These are phyloP conservation scores for Penicillium goetzii DNA, from an alignment of 495 filamentous ascomycete genomes.

Conservation along the genomic window DNA sequence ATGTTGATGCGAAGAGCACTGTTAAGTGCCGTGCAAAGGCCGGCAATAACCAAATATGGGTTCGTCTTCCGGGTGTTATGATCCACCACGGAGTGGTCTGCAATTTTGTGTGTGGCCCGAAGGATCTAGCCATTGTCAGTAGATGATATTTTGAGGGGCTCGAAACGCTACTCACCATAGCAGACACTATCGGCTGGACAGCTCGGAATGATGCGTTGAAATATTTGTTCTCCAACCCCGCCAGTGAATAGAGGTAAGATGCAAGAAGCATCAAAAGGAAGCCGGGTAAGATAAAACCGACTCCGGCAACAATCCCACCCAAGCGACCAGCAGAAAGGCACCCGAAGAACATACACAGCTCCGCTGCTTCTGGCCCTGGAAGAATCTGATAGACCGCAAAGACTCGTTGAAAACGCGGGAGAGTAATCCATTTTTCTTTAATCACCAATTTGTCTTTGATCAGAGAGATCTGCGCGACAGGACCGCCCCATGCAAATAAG, in stretches of 20 bases:
- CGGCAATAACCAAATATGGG: neutral
- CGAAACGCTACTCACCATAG: neutral
- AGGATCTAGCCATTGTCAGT: neutral
- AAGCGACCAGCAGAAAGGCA: neutral
- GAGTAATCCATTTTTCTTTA: slow-evolving; percentile 3
- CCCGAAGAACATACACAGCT: slow-evolving; percentile 8
- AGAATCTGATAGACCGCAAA: slow-evolving; percentile 6
- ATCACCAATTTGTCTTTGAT: slow-evolving; percentile 1
- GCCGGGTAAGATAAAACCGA: slow-evolving; percentile 5
- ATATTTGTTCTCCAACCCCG: neutral
- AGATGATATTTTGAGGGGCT: neutral
- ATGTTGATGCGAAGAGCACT: slow-evolving; percentile 6
- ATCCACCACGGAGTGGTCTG: slow-evolving; percentile 2
- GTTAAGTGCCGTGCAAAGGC: slow-evolving; percentile 5
- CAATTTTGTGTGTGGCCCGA: slow-evolving; percentile 4
- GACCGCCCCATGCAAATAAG: slow-evolving; percentile 2
- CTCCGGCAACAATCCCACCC: slow-evolving; percentile 3
- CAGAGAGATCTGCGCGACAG: slow-evolving; percentile 1
- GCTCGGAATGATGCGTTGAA: slow-evolving; percentile 3
- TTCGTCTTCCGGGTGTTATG: neutral
- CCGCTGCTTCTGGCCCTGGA: slow-evolving; percentile 2
- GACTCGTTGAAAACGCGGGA: neutral
- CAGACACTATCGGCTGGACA: slow-evolving; percentile 1
- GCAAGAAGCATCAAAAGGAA: slow-evolving; percentile 6
- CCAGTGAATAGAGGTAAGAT: slow-evolving; percentile 6